phyloP scores from a whole-genome alignment of 495 filamentous ascomycete genomes.

The Penicillium bialowiezense region DNA sequence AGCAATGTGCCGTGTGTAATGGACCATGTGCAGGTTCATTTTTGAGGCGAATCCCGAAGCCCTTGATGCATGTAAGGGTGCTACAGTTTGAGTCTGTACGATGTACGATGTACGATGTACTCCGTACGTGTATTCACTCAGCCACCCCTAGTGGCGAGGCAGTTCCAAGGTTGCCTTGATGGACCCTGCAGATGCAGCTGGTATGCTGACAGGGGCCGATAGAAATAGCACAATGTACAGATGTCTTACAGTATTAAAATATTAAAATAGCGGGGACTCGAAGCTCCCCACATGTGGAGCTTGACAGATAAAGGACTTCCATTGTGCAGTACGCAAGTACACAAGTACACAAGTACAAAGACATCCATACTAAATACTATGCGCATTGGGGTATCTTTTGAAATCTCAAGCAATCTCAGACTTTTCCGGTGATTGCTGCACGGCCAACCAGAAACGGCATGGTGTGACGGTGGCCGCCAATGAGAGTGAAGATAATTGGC shows the following conservation, averaged over 20 bases:
- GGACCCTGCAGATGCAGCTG: constrained; percentile 13
- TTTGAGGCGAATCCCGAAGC: no score
- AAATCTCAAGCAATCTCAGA: constrained; percentile 2
- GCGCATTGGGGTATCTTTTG: no score
- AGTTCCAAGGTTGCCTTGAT: constrained; percentile 13
- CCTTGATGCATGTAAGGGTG: constrained; percentile 1
- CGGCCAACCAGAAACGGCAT: constrained; percentile 22
- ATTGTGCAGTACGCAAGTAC: no score
- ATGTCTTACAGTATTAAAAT: no score
- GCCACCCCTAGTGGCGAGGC: constrained; percentile 24
- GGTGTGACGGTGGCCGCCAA: constrained; percentile 14
- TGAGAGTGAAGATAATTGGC: constrained; percentile 13
- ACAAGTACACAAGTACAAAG: not conserved
- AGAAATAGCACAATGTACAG: constrained; percentile 5
- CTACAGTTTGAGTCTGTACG: no score
- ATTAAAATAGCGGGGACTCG: no score
- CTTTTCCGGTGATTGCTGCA: constrained; percentile 18
- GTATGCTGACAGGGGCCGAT: constrained; percentile 12
- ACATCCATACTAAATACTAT: no score
- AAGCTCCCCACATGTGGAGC: constrained; percentile 5
- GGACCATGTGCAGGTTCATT: no score
- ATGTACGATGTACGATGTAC: no score
- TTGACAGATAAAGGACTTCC: not conserved
- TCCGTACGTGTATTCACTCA: no score
- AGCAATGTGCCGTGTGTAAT: not conserved